Percentiles rank a stretch among this genome's conserved stretches.
Conservation (phyloP, 2,329 filamentous ascomycete genomes). For the Coniochaeta sp. region DNA sequence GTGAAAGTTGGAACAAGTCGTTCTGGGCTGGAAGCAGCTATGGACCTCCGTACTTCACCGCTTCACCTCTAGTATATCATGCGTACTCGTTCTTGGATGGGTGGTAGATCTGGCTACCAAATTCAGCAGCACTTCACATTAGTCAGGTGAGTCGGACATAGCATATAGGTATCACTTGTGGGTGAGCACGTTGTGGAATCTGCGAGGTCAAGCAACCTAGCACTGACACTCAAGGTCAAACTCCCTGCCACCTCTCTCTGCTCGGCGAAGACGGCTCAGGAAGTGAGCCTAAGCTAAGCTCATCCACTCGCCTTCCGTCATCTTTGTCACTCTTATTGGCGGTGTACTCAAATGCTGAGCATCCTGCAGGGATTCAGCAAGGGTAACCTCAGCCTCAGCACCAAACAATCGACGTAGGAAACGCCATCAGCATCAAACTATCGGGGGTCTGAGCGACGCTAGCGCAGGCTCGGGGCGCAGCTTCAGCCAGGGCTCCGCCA, state of each 20-base stretch:
- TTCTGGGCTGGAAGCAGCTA: too few relatives aligned
- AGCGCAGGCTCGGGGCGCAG: background rate
- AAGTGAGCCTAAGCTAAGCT: background rate
- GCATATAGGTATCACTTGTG: too few relatives aligned
- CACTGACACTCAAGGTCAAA: too few relatives aligned
- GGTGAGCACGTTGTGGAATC: too few relatives aligned
- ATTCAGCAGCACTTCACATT: too few relatives aligned
- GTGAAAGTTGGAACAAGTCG: too few relatives aligned
- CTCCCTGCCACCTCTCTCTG: too few relatives aligned
- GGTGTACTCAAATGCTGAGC: background rate
- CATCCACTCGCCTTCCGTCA: background rate
- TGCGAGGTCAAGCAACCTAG: too few relatives aligned
- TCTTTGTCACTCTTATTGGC: background rate
- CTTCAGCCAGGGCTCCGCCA: background rate
- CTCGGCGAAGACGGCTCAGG: background rate
- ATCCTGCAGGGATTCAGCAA: background rate
- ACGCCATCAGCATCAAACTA: background rate
- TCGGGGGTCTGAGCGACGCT: background rate
- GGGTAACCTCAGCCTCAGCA: background rate
- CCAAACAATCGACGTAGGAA: background rate
- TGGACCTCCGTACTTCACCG: background rate
- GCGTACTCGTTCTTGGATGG: too few relatives aligned
- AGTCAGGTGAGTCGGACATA: too few relatives aligned
- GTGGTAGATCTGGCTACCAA: too few relatives aligned
- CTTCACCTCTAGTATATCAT: background rate